phyloP scores from a whole-genome alignment of 306 rosid genomes.

The Malus domestica region ASM211411v1 NC_041792.1:2639001-2639500 shows the following conservation, averaged over 20 bases:
- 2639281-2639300: neutral
- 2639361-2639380: slow-evolving; percentile 5
- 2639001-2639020: neutral
- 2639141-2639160: neutral
- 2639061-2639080: neutral
- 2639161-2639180: neutral
- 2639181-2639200: neutral
- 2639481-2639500: fast-evolving
- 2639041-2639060: neutral
- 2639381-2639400: neutral
- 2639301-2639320: neutral
- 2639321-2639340: neutral
- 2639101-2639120: neutral
- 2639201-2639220: neutral
- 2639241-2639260: neutral
- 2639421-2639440: neutral
- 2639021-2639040: neutral
- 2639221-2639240: neutral
- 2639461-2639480: neutral
- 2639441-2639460: no score
- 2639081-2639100: slow-evolving; percentile 4
- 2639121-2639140: no score
- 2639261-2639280: neutral
- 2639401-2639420: neutral
- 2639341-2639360: neutral